These are phyloP conservation scores for Citrus reticulata DNA, from an alignment of 345 rosid species.

Conservation along the genomic window DNA sequence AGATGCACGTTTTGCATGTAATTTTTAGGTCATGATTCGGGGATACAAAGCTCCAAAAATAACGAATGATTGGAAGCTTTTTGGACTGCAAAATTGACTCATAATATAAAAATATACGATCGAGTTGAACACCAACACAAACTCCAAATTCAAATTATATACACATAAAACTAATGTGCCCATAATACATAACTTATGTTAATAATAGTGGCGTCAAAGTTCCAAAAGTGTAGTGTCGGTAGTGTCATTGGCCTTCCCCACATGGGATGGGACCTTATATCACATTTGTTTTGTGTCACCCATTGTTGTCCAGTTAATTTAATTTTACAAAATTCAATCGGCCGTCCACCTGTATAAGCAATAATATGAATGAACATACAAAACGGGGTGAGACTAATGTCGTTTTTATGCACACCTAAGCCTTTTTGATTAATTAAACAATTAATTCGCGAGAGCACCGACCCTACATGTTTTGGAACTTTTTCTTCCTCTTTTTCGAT, in stretches of 20 bases:
- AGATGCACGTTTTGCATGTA: not conserved
- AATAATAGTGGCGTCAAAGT: not conserved
- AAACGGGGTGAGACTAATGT: not conserved
- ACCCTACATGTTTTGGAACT: not conserved
- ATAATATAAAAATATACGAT: not conserved
- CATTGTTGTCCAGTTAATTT: not conserved
- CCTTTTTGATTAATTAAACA: not conserved
- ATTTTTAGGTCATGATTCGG: not conserved
- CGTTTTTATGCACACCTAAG: not conserved
- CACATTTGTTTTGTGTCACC: not conserved
- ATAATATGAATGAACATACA: too few species aligned
- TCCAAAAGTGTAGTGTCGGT: slow-evolving; percentile 2
- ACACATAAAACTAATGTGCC: not conserved
- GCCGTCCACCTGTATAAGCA: not conserved
- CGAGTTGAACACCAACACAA: not conserved
- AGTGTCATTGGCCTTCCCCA: not conserved
- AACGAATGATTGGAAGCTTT: not conserved
- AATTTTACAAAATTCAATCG: not conserved
- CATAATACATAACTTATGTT: not conserved
- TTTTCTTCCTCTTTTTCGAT: not conserved
- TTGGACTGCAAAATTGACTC: not conserved
- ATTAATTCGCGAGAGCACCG: not conserved
- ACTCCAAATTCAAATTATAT: not conserved
- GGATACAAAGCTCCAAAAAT: not conserved
- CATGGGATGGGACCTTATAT: not conserved